A percentile compares a stretch with the other conserved stretches of the same genome.
Evolutionary conservation across 2,329 filamentous ascomycete species (phyloP).

Genomic region (Pseudohalonectria lignicola): DNA sequence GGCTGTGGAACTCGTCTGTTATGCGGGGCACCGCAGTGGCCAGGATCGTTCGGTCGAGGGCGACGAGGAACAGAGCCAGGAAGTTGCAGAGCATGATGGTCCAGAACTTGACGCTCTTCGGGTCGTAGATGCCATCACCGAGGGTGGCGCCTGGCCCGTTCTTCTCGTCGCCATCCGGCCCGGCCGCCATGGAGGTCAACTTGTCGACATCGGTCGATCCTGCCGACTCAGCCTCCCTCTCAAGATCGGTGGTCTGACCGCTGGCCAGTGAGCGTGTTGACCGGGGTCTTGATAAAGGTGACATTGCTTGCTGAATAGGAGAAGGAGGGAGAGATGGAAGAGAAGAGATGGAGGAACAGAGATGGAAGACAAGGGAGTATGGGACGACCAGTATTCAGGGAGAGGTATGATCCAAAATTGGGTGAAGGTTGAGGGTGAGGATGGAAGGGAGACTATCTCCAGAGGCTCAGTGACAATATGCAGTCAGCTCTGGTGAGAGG

Average conservation of each 20-base stretch:
- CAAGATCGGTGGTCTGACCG: conserved; percentile 7
- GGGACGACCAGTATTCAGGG: too few species aligned
- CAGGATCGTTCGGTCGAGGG: conserved; percentile 46
- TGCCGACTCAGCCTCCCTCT: conserved; percentile 7
- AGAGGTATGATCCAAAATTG: too few species aligned
- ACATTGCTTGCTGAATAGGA: neutral
- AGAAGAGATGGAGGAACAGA: too few species aligned
- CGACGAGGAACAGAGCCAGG: conserved; percentile 44
- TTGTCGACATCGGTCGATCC: conserved; percentile 14
- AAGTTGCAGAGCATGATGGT: conserved; percentile 42
- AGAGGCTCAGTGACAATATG: too few species aligned
- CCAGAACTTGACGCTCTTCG: conserved; percentile 44
- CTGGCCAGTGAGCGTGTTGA: conserved; percentile 5
- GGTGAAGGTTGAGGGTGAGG: too few species aligned
- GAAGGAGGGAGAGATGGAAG: neutral
- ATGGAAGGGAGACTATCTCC: too few species aligned
- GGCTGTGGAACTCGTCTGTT: conserved; percentile 44
- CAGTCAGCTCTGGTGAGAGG: too few species aligned
- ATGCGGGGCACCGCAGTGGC: conserved; percentile 43
- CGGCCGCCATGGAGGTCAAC: conserved; percentile 6
- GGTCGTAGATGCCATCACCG: conserved; percentile 31
- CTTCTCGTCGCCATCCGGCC: conserved; percentile 5
- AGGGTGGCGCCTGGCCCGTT: conserved; percentile 1
- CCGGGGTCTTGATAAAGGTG: too few species aligned
- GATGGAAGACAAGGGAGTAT: too few species aligned